Evolutionary conservation across 2,329 filamentous ascomycete genomes (phyloP).

Genomic region (Calonectria henricotiae): DNA sequence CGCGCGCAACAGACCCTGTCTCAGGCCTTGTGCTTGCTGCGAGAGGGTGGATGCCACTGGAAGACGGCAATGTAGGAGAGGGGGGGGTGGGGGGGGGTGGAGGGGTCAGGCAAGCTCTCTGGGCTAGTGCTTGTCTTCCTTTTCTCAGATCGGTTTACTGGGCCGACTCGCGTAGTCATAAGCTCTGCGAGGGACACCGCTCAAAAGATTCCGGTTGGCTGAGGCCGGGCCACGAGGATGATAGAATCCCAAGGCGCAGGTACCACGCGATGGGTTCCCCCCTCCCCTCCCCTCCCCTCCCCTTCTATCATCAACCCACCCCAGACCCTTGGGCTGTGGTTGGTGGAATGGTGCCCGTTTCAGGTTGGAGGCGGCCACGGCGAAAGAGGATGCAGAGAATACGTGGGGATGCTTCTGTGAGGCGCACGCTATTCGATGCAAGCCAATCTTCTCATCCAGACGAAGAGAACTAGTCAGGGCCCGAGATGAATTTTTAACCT

Average conservation of each 20-base stretch:
- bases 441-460: background rate
- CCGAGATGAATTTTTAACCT: background rate
- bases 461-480: background rate
- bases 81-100: conserved; percentile 34
- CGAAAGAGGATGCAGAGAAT: conserved; percentile 7
- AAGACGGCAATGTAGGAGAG: conserved; percentile 24
- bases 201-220: conserved; percentile 40
- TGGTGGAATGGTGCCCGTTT: conserved; percentile 40
- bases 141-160: conserved; percentile 46
- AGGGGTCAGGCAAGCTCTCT: background rate
- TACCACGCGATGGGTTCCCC: background rate
- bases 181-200: background rate
- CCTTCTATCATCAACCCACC: no score
- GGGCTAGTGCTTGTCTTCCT: background rate
- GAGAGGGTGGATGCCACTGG: conserved; percentile 17
- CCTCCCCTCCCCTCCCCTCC: background rate
- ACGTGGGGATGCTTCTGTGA: background rate
- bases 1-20: conserved; percentile 23
- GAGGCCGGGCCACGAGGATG: background rate
- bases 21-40: conserved; percentile 21
- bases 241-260: background rate
- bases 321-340: background rate
- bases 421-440: conserved; percentile 16
- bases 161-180: conserved; percentile 34
- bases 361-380: conserved; percentile 46